Conservation (phyloP, 2,329 filamentous ascomycete species). For the Microthyrium microscopicum region DNA sequence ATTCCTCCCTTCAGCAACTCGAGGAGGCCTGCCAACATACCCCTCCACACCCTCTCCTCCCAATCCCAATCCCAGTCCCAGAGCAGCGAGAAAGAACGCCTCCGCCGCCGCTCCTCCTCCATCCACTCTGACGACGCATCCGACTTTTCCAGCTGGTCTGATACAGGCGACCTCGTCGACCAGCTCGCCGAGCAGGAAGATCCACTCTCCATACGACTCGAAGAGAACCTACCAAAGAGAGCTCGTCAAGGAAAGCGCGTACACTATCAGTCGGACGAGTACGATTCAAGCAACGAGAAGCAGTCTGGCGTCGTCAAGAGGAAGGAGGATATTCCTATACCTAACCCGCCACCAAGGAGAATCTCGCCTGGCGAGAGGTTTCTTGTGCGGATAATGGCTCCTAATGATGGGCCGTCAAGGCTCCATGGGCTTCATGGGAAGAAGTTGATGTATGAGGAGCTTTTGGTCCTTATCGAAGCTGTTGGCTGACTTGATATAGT, state of each 20-base stretch:
- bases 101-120: conserved; percentile 9
- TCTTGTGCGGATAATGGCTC: conserved; percentile 72
- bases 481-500: conserved; percentile 29
- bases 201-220: conserved; percentile 55
- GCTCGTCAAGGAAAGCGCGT: conserved; percentile 44
- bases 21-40: conserved; percentile 69
- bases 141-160: conserved; percentile 73
- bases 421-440: conserved; percentile 91
- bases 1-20: conserved; percentile 55
- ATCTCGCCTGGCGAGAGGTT: conserved; percentile 52
- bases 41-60: conserved; percentile 56
- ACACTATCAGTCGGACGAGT: conserved; percentile 45
- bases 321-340: conserved; percentile 66
- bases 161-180: conserved; percentile 88
- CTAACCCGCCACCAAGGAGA: conserved; percentile 44
- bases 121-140: conserved; percentile 35
- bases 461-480: conserved; percentile 11
- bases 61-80: conserved; percentile 26
- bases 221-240: conserved; percentile 39
- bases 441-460: conserved; percentile 74
- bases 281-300: conserved; percentile 25
- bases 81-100: conserved; percentile 11
- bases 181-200: conserved; percentile 67
- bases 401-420: conserved; percentile 49
- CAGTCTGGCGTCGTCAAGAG: conserved; percentile 32